phyloP scores from a whole-genome alignment of 2,329 filamentous ascomycete species.

The Cytospora paraplurivora region DNA sequence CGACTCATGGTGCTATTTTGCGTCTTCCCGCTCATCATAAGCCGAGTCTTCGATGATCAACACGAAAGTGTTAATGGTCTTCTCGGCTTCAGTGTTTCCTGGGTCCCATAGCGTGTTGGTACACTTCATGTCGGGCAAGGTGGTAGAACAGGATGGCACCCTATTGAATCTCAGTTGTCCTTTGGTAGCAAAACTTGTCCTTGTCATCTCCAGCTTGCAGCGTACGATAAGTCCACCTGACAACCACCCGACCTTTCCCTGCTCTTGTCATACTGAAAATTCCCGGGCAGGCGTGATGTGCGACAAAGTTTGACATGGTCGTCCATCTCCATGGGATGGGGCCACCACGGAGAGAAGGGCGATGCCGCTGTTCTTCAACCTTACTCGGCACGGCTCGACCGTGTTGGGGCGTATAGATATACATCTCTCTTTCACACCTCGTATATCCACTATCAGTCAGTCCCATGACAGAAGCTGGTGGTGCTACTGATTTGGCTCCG shows the following conservation, averaged over 20 bases:
- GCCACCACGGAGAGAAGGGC: conserved; percentile 46
- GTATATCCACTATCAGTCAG: conserved; percentile 43
- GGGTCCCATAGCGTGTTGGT: conserved; percentile 40
- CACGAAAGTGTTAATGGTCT: conserved; percentile 60
- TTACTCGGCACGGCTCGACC: conserved; percentile 30
- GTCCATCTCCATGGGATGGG: conserved; percentile 38
- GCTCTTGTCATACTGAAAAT: conserved; percentile 40
- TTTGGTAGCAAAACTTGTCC: conserved; percentile 53
- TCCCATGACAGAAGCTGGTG: conserved; percentile 21
- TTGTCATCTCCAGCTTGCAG: conserved; percentile 45
- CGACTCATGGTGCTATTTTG: conserved; percentile 28
- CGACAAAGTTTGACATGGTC: background rate
- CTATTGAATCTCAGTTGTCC: conserved; percentile 38
- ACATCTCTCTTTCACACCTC: conserved; percentile 31
- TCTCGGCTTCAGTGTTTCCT: conserved; percentile 60
- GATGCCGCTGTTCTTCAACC: conserved; percentile 37
- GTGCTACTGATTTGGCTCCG: too few species aligned
- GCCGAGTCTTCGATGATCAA: conserved; percentile 53
- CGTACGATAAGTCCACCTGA: conserved; percentile 62
- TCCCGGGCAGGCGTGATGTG: background rate
- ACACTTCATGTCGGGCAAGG: conserved; percentile 43
- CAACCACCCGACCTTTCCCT: conserved; percentile 57
- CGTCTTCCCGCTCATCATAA: conserved; percentile 20
- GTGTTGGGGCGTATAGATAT: background rate
- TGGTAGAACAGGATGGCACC: conserved; percentile 36